Evolutionary conservation across 2,329 filamentous ascomycete genomes (phyloP).

Genomic region (Aspergillaceae sp.): DNA sequence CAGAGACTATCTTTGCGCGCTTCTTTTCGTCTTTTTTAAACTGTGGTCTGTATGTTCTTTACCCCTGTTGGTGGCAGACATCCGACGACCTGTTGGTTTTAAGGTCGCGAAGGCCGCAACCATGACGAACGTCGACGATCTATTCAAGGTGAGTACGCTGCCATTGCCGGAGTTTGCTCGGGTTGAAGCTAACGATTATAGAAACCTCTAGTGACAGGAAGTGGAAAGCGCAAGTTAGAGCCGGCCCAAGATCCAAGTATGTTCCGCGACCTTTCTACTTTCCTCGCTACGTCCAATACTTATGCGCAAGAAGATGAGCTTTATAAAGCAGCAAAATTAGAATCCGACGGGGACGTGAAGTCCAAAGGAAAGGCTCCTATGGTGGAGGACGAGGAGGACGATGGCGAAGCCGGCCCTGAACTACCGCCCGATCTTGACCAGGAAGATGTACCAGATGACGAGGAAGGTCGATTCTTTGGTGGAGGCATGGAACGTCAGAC

Average conservation of each 20-base stretch:
- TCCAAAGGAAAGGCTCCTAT: constrained; percentile 37
- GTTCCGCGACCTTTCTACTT: constrained; percentile 7
- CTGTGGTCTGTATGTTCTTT: too few relatives aligned
- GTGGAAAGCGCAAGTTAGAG: constrained; percentile 53
- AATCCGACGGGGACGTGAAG: constrained; percentile 42
- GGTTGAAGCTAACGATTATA: constrained; percentile 20
- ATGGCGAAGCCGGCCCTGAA: constrained; percentile 44
- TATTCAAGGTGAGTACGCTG: constrained; percentile 44
- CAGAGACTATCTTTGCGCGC: background rate
- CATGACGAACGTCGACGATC: constrained; percentile 52
- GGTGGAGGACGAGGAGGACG: constrained; percentile 41
- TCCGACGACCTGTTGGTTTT: background rate
- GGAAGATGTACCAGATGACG: constrained; percentile 61
- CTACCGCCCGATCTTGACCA: constrained; percentile 47
- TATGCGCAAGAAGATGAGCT: constrained; percentile 37
- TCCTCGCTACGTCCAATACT: constrained; percentile 5
- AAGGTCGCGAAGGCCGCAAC: constrained; percentile 11
- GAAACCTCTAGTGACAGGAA: constrained; percentile 41
- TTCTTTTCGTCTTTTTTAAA: background rate
- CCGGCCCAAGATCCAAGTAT: constrained; percentile 44
- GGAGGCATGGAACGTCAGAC: constrained; percentile 78
- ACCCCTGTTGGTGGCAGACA: background rate
- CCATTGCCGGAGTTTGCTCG: background rate
- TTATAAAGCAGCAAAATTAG: constrained; percentile 53
- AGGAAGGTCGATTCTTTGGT: constrained; percentile 92